Conservation (phyloP, 768 basidiomycete species). For the Hypholoma sublateritium region DNA sequence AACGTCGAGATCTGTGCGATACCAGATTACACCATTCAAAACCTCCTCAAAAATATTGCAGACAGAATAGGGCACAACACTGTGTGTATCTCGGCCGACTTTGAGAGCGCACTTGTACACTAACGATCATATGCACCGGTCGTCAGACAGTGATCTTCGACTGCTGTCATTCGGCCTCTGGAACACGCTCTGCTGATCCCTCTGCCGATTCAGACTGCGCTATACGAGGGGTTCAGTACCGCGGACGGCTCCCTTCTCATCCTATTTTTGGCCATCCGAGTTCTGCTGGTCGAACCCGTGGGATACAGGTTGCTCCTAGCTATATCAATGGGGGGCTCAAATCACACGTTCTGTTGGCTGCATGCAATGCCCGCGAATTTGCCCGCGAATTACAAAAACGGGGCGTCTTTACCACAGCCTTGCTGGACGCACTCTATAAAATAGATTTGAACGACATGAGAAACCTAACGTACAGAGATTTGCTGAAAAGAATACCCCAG, state of each 20-base stretch:
- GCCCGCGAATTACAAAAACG: constrained; percentile 8
- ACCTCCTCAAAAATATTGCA: constrained; percentile 49
- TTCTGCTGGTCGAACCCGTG: neutral
- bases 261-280: neutral
- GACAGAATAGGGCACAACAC: constrained; percentile 59
- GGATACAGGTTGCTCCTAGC: neutral
- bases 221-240: neutral
- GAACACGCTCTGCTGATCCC: neutral
- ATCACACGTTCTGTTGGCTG: constrained; percentile 11
- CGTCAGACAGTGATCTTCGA: constrained; percentile 12
- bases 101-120: neutral
- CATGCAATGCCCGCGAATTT: constrained; percentile 6
- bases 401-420: constrained; percentile 8
- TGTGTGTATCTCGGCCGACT: neutral
- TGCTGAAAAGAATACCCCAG: neutral
- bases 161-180: constrained; percentile 12
- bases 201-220: neutral
- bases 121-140: neutral
- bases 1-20: constrained; percentile 47
- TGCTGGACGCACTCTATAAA: neutral
- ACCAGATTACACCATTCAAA: constrained; percentile 54
- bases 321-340: neutral
- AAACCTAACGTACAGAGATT: constrained; percentile 4
- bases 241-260: neutral
- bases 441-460: neutral